A percentile compares a stretch with the other conserved stretches of the same genome.
Conservation (phyloP, 495 filamentous ascomycete species). For the Friedmanniomyces endolithicus region DNA sequence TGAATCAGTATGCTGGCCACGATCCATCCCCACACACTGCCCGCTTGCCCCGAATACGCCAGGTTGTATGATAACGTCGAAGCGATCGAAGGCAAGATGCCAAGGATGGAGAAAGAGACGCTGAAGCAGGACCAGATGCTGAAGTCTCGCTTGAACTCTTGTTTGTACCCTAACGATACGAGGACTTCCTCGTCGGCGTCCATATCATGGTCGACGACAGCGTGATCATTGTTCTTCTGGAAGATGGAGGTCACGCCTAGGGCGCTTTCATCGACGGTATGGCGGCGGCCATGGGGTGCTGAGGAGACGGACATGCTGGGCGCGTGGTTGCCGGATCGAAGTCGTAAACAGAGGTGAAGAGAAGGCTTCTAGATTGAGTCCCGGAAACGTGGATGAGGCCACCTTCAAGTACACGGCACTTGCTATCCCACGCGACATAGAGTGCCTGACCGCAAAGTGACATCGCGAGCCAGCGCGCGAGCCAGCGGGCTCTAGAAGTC, state of each 20-base stretch:
- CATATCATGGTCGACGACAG: slow-evolving; percentile 5
- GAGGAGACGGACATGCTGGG: background rate
- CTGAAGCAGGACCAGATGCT: slow-evolving; percentile 12
- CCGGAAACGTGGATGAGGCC: no score
- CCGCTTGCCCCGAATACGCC: slow-evolving; percentile 7
- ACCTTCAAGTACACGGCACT: background rate
- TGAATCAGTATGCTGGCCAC: slow-evolving; percentile 8
- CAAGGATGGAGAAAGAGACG: slow-evolving; percentile 10
- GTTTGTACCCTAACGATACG: slow-evolving; percentile 8
- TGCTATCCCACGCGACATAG: background rate
- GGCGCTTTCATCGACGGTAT: slow-evolving; percentile 2
- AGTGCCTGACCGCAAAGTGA: background rate
- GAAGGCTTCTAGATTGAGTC: background rate
- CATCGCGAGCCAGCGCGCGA: background rate
- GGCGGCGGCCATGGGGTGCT: background rate
- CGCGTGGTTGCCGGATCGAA: background rate
- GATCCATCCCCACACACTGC: slow-evolving; percentile 13
- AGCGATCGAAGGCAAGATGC: slow-evolving; percentile 7
- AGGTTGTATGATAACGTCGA: slow-evolving; percentile 7
- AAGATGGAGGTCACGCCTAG: slow-evolving; percentile 7
- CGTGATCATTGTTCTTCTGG: slow-evolving; percentile 1
- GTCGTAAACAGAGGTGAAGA: background rate
- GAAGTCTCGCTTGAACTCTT: slow-evolving; percentile 14
- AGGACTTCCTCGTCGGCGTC: slow-evolving; percentile 7
- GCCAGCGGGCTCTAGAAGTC: background rate